Base-by-base conservation (phyloP, 228 moss, liverwort and hornwort genomes). In the Sphagnum fallax region DNA sequence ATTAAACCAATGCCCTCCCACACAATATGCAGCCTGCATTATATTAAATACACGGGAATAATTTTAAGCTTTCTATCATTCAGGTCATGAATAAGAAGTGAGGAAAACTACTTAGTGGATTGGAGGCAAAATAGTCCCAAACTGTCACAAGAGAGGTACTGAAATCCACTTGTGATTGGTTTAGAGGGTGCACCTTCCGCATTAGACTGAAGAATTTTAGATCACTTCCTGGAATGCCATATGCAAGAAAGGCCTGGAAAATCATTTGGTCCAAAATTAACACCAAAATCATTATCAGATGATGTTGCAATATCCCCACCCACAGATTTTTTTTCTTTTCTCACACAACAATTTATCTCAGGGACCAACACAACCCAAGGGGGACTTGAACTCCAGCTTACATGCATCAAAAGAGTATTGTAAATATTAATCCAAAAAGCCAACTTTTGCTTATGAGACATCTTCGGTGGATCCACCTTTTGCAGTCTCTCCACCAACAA, bases 361-460 rank as follows among this genome's bases (percentile, higher is more conserved):
- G 32, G 32, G 32, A 32, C 32, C 32, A 32, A 32, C 32, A 32
- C 32, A 32, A 32, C 2, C 32, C 32, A 32, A 32, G 32, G 32
- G 32, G 32, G 2, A 32, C 32, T 32, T 32, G 3, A 32, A 32
- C 32, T 32, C 2, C 32, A 32, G 32, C 55, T 55, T 67, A 85
- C 82, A 62, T 85, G 85, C 85, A 85, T 85, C 71, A 85, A 74
- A 0, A 85, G 73, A 6, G 77, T 71, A 67, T 85, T 85, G 73
- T 81, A 82, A 57, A 82, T 15, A 70, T 85, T 82, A 18, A 85
- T 73, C 85, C 85, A 85, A 16, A 85, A 85, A 4, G 82, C 82
- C 61, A 85, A 72, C 70, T 85, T 82, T 65, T 79, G 79, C 6
- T 78, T 69, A 60, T 85, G 85, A 12, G 76, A 60, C 79, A 85